Conservation (phyloP, 1,139 yeast species). For the Kluyveromyces marxianus region DNA sequence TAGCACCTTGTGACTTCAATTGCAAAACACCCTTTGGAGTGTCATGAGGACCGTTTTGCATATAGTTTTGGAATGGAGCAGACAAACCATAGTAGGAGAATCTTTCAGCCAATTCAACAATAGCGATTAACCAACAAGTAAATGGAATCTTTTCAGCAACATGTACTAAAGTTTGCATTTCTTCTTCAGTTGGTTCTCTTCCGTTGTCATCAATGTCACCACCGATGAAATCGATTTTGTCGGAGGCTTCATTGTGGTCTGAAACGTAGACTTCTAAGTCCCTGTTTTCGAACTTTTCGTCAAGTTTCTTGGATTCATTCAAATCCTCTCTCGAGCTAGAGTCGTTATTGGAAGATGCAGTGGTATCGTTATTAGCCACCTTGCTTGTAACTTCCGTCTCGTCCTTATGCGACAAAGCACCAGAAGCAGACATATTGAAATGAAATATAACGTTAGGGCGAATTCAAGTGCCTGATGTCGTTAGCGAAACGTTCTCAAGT, state of each 20-base stretch:
- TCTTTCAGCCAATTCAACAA: conserved; percentile 76
- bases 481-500: too few relatives aligned
- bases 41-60: conserved; percentile 46
- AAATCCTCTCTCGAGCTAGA: not conserved
- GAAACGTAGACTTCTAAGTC: not conserved
- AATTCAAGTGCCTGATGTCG: not conserved
- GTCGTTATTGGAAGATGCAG: not conserved
- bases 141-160: conserved; percentile 25
- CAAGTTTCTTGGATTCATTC: not conserved
- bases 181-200: conserved; percentile 25
- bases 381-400: not conserved
- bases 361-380: not conserved
- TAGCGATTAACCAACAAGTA: conserved; percentile 62
- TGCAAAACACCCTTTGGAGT: conserved; percentile 53
- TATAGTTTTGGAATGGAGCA: conserved; percentile 72
- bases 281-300: not conserved
- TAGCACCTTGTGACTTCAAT: conserved; percentile 57
- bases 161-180: conserved; percentile 22
- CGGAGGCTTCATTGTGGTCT: not conserved
- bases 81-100: conserved; percentile 78
- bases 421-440: not conserved
- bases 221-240: not conserved
- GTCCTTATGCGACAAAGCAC: too few relatives aligned
- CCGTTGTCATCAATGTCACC: conserved; percentile 13
- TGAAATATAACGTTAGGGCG: not conserved